Percentiles rank a stretch among this genome's conserved stretches.
These are phyloP conservation scores for Macrotyloma uniflorum DNA, from an alignment of 306 rosid species.

Conservation along the genomic window DNA sequence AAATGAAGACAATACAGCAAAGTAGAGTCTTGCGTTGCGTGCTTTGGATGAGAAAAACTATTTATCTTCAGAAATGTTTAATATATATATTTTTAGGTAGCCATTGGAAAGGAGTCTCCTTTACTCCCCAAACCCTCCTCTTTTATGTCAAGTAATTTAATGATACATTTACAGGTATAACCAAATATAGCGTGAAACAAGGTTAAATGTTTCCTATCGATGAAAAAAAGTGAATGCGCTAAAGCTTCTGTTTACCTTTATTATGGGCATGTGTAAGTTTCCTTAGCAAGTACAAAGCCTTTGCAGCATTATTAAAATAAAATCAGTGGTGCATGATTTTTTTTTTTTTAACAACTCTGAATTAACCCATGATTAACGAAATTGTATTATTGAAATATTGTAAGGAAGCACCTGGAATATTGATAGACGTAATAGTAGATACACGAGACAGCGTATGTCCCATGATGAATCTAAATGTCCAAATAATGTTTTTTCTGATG, in stretches of 20 bases:
- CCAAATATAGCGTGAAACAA: background rate
- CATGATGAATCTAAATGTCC: constrained; percentile 27
- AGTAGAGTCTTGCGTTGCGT: background rate
- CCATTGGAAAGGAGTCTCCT: no score
- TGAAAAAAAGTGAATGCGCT: background rate
- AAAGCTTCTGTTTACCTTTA: background rate
- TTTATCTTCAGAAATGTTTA: background rate
- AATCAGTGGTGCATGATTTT: background rate
- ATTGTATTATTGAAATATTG: no score
- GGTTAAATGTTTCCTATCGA: background rate
- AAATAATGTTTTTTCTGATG: background rate
- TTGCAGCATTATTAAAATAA: background rate
- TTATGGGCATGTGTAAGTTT: background rate
- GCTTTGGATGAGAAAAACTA: background rate
- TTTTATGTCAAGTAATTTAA: no score
- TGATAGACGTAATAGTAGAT: background rate
- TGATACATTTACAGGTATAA: no score
- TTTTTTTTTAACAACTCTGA: background rate
- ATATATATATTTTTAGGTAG: no score
- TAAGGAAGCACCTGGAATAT: background rate
- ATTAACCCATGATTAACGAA: no score
- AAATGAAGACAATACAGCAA: background rate
- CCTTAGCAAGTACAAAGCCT: no score
- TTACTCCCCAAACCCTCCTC: no score
- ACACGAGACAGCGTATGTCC: constrained; percentile 21